Evolutionary conservation across 2,329 filamentous ascomycete genomes (phyloP), one percentile per base, ranked within the genome.

Genomic region (Waltergamsia citrina): DNA sequence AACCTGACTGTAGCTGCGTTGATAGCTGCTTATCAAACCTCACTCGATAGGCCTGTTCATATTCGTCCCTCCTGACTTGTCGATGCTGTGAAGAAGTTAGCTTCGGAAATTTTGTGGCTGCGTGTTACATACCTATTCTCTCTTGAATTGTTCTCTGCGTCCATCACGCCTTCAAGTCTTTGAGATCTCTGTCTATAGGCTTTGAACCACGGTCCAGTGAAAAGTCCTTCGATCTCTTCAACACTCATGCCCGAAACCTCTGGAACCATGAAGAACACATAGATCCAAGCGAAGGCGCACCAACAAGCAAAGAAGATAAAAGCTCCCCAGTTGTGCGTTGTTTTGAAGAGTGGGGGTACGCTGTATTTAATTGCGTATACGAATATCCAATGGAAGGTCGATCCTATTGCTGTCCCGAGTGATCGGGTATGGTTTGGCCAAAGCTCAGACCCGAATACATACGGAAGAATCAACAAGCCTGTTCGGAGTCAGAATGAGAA

Each of bases 371-470:
- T 45, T n/a, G 47, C 60, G 30, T 52, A 64, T 41, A 52, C 51
- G 41, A 65, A 66, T 0, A 61, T 48, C 63, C 45, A 43, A 33
- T 49, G 46, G 34, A 45, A 44, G 6, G 29, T 16, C 18, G 46
- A 45, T 3, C 56, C 62, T 24, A 63, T 39, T 2, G 62, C 57
- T n/a, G 49, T 50, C 19, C 62, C 60, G 39, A 66, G 60, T 0
- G 62, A 63, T 0, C 62, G 56, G 32, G 67, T 56, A 4, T 54
- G 53, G 37, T 65, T 65, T 2, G 64, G 62, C 51, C 60, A 68
- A 1, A 66, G 44, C 36, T 67, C 62, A 2, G 52, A 53, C 4
- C 56, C 58, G 34, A 67, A 63, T 5, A 67, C 50, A 33, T 65
- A 67, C 0, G 63, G 63, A 2, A 67, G 53, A 20, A 57, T 50